A percentile compares a stretch with the other conserved stretches of the same genome.
These are phyloP conservation scores for Pythium phragmiticola DNA, from an alignment of 352 stramenopile species.

Conservation along the genomic window DNA sequence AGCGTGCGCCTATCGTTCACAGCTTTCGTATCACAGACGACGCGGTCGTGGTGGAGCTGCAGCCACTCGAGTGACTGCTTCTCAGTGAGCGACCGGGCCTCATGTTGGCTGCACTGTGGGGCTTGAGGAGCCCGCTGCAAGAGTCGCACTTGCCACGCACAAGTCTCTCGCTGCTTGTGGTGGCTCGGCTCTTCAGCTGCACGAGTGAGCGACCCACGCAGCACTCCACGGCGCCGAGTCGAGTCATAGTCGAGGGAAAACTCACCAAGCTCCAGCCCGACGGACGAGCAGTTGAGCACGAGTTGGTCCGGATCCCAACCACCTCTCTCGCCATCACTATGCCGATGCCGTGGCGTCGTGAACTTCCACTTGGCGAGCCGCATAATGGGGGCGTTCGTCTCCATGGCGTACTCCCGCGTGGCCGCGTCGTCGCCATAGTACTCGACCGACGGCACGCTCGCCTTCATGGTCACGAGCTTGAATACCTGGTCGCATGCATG, in stretches of 20 bases:
- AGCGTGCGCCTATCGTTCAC: conserved; percentile 30
- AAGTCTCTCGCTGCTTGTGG: conserved; percentile 3
- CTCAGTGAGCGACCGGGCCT: conserved; percentile 27
- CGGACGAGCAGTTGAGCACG: conserved; percentile 24
- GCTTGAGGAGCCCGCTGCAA: conserved; percentile 28
- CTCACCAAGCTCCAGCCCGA: conserved; percentile 8
- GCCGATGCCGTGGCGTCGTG: background rate
- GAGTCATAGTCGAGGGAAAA: conserved; percentile 24
- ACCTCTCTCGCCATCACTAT: background rate
- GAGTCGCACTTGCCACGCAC: conserved; percentile 54
- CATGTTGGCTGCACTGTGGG: background rate
- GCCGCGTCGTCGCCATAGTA: conserved; percentile 62
- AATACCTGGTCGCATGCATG: conserved; percentile 20
- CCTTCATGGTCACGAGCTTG: conserved; percentile 59
- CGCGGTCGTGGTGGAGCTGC: conserved; percentile 27
- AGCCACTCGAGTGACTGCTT: conserved; percentile 44
- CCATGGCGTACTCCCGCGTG: conserved; percentile 57
- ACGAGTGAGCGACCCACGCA: conserved; percentile 13
- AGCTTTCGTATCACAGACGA: conserved; percentile 3
- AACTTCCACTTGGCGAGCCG: conserved; percentile 58
- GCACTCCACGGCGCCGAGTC: conserved; percentile 8
- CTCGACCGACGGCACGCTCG: conserved; percentile 36
- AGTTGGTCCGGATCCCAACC: conserved; percentile 2
- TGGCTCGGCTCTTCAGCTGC: conserved; percentile 1
- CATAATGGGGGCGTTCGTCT: conserved; percentile 58